Evolutionary conservation across 495 filamentous ascomycete species (phyloP), one percentile per base, ranked within the genome.

Genomic region (Penicillium tannophilum): DNA sequence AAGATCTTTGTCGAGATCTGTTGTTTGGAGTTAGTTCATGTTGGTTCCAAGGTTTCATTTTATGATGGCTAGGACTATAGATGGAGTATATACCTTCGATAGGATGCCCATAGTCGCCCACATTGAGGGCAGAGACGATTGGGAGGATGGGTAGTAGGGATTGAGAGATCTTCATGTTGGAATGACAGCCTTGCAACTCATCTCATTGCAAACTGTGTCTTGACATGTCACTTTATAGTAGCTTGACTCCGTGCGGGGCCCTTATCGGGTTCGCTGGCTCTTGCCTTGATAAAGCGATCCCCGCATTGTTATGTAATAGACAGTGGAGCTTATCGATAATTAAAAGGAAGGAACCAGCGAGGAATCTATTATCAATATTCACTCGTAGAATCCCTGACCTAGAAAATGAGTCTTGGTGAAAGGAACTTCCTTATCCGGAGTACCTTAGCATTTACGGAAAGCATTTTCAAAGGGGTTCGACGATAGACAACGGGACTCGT

Each of bases 1-100:
- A 24, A 65, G 65, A 35, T 68, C 65, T 24, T 63, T 65, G 59
- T 68, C 63, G 39, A 68, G 63, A 19, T 67, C 64, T 67, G 23
- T 39, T 8, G 33, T 36, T 12, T 10, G 12, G 8, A 8, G 1
- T 36, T 36, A 36, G 33, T 28, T 2, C 28, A 28, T 28, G 28
- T 4, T 28, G 28, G 28, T 23, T 23, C 2, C 20, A 23, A 23
- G 2, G 28, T 28, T 28, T 28, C 28, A 28, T 28, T 28, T 7
- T 28, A 28, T 23, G 20, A 28, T 28, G 28, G 28, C 4, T 23
- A 12, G 12, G 9, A 12, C 33, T 12, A 14, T 36, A 36, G 35
- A 19, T 36, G 28, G 4, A 10, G n/a, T 33, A 10, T 23, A 20
- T 19, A 57, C 55, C 55, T 57, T 57, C 45, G n/a, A 57, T 50